These are phyloP conservation scores for Cryphonectria naterciae DNA, from an alignment of 2,329 filamentous ascomycete species.

Conservation along the genomic window DNA sequence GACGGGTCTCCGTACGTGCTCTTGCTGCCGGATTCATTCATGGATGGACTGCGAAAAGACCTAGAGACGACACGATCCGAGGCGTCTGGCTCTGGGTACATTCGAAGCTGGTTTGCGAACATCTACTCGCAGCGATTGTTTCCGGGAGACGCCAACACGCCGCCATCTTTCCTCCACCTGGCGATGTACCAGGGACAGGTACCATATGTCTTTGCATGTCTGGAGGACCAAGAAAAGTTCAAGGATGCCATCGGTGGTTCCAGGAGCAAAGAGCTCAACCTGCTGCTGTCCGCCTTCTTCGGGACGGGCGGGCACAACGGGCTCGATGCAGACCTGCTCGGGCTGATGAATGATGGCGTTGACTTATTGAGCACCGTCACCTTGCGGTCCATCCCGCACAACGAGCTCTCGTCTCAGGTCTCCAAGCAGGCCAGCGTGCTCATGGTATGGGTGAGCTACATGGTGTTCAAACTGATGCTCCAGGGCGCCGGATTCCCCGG, in stretches of 20 bases:
- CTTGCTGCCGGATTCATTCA: neutral
- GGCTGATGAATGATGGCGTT: neutral
- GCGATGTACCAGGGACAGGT: neutral
- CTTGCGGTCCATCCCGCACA: neutral
- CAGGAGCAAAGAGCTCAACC: neutral
- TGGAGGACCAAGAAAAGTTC: neutral
- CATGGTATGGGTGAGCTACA: neutral
- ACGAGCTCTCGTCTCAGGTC: neutral
- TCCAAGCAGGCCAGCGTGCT: neutral
- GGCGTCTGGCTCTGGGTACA: neutral
- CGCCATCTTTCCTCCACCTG: constrained; percentile 4
- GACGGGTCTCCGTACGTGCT: neutral
- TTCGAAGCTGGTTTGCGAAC: neutral
- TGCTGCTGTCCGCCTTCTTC: constrained; percentile 6
- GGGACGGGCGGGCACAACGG: neutral
- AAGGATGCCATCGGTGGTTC: neutral
- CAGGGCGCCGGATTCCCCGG: neutral
- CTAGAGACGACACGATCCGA: neutral
- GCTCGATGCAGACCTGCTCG: neutral
- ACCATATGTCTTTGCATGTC: neutral
- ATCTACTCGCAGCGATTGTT: neutral
- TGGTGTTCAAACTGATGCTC: neutral
- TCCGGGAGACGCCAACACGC: neutral
- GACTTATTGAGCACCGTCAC: neutral
- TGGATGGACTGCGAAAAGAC: neutral